Evolutionary conservation across 495 filamentous ascomycete species (phyloP).

Genomic region (Trichoderma virens): DNA sequence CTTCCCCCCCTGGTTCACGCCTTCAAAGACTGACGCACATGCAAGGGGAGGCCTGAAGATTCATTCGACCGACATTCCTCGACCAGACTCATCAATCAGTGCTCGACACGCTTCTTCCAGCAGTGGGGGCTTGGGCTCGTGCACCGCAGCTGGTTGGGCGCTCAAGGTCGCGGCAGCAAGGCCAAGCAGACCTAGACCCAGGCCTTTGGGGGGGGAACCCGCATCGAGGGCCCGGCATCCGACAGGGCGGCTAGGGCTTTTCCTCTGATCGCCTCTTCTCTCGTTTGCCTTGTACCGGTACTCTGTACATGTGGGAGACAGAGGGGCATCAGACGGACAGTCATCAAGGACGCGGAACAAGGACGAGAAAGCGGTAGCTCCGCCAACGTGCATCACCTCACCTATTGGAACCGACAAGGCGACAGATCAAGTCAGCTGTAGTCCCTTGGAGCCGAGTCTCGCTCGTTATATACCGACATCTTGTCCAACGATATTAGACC

Average conservation of each 20-base stretch:
- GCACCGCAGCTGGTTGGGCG: slow-evolving; percentile 7
- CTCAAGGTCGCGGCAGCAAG: not conserved
- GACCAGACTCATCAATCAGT: not conserved
- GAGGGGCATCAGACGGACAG: not conserved
- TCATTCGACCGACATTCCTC: slow-evolving; percentile 4
- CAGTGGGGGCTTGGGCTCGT: slow-evolving; percentile 6
- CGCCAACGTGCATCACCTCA: not conserved
- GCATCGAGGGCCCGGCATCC: not conserved
- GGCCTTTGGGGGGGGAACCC: not conserved
- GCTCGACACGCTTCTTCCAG: slow-evolving; percentile 4
- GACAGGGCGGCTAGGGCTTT: not conserved
- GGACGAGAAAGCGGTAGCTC: not conserved
- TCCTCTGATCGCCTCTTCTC: not conserved
- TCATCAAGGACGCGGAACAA: not conserved
- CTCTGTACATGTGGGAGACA: not conserved
- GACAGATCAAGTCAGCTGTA: slow-evolving; percentile 1
- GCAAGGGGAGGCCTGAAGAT: not conserved
- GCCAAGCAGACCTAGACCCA: not conserved
- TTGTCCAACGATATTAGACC: not conserved
- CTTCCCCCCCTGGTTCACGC: not conserved
- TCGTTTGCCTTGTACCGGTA: not conserved
- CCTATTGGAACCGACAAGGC: not conserved
- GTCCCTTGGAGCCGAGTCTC: not conserved
- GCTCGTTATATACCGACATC: not conserved
- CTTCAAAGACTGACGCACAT: not conserved